Conservation (phyloP, 2,329 filamentous ascomycete species). For the Waltergamsia citrina region DNA sequence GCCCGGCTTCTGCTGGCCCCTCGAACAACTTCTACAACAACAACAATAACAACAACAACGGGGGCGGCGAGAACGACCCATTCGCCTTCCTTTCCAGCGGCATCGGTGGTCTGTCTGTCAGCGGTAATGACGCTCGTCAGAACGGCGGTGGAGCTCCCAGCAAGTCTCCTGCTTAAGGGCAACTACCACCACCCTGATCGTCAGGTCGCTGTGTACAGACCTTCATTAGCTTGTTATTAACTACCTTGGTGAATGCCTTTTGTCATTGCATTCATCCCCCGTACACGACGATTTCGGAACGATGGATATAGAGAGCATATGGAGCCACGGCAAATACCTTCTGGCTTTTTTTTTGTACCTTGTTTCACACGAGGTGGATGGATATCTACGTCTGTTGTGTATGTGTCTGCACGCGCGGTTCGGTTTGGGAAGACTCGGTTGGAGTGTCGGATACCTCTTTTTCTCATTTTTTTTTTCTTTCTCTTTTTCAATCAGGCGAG, state of each 20-base stretch:
- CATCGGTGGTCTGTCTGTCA: constrained; percentile 64
- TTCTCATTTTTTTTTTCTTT: constrained; percentile 7
- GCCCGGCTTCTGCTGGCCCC: constrained; percentile 65
- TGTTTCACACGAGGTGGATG: constrained; percentile 23
- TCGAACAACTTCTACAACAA: constrained; percentile 49
- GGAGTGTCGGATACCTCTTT: constrained; percentile 26
- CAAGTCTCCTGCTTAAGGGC: constrained; percentile 53
- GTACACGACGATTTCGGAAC: constrained; percentile 19
- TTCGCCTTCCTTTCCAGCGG: constrained; percentile 72
- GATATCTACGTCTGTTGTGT: constrained; percentile 17
- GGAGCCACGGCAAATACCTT: constrained; percentile 30
- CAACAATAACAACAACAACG: constrained; percentile 24
- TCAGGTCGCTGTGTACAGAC: not conserved
- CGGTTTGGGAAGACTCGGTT: constrained; percentile 21
- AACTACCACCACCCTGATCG: constrained; percentile 3
- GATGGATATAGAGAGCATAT: constrained; percentile 33
- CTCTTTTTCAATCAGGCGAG: constrained; percentile 5
- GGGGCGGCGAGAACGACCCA: constrained; percentile 51
- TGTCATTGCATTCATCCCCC: constrained; percentile 5
- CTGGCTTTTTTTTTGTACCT: constrained; percentile 28
- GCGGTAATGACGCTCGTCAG: constrained; percentile 48
- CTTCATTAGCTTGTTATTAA: not conserved
- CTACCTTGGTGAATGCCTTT: not conserved
- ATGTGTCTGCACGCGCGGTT: constrained; percentile 12
- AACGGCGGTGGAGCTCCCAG: constrained; percentile 48